Base-by-base conservation (phyloP, 768 basidiomycete species). In the Sarcodon aspratus region DNA sequence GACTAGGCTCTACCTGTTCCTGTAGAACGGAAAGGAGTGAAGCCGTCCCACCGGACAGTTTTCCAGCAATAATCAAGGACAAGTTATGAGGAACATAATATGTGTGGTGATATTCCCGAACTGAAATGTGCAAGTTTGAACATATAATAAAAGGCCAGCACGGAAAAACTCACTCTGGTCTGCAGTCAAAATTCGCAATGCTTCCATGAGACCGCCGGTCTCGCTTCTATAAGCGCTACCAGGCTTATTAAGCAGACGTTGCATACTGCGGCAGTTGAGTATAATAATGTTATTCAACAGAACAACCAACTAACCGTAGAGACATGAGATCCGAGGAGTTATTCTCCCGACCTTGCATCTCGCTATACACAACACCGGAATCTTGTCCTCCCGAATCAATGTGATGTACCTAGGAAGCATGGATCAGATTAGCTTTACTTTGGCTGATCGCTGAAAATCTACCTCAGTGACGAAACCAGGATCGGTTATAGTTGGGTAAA, bases 321-420 rank as follows among this genome's bases (percentile, higher is more conserved):
- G 83, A 80, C 87, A 96, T 93, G 40, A 97, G 69, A 67, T 97
- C 94, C 9, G 79, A 81, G 1, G 89, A 79, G 0, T 88, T 92
- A 59, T 98, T 97, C 69, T 98, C 85, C 44, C 95, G 76, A 1
- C 92, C 93, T 67, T 94, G 90, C 93, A 96, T 96, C 68, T 93
- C 88, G 59, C 85, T 87, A 64, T 96, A 97, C 9, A 98, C 95
- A 1, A 99, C 96, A 35, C 96, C 96, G 12, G 89, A 86, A 59
- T 98, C 80, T 56, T 94, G 79, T 7, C 92, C 95, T 59, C 88
- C 80, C 2, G 76, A 76, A 63, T 98, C 87, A 54, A 98, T 80
- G 64, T 97, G 92, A 63, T 97, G 90, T n/a, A 99, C 84, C 86
- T 89, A 55, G 9, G 21, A 27, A 27, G 21, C 21, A 5, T 27